Base-by-base conservation (phyloP, 73 alveolate species). In the Loxodes magnus region DNA sequence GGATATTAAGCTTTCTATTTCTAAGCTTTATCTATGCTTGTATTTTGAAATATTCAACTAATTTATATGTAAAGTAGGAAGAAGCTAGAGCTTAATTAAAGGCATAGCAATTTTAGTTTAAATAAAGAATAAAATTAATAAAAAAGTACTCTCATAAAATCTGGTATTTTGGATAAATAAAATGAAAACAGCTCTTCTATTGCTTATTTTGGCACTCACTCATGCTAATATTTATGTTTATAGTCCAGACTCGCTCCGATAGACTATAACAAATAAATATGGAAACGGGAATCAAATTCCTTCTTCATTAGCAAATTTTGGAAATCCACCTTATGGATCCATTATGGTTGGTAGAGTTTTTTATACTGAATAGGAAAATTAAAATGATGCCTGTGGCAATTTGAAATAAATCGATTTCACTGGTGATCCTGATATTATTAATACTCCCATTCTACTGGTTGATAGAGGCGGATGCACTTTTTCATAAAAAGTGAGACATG, bases 391-490 rank as follows among this genome's bases (percentile, higher is more conserved):
- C 9, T 46, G 59, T 24, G 20, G 17, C n/a, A 20, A 37, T 19
- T 5, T 46, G 14, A 7, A 14, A 21, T 19, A 16, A 5, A 14
- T 25, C 46, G 6, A n/a, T 21, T 10, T 10, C 14, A 10, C 22
- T 2, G 39, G 7, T 16, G 59, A 46, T 2, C n/a, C n/a, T n/a
- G 43, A 29, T 22, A 9, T 34, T 26, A 29, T 29, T 20, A 24
- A 59, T 30, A 2, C 22, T n/a, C 14, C 19, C 36, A 16, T 59
- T 51, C 24, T 79, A 43, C 12, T 79, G 21, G 60, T 52, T 23
- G 68, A 64, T 51, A 62, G 92, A 41, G 78, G 89, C 2, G 69
- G 59, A 6, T 79, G 93, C 35, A 51, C 79, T 21, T 79, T 67
- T 52, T 56, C 61, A 34, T 46, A 52, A 10, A 62, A 79, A 68